Evolutionary conservation across 108 stramenopile species (phyloP).

Genomic region (Cyclotella cryptica): DNA sequence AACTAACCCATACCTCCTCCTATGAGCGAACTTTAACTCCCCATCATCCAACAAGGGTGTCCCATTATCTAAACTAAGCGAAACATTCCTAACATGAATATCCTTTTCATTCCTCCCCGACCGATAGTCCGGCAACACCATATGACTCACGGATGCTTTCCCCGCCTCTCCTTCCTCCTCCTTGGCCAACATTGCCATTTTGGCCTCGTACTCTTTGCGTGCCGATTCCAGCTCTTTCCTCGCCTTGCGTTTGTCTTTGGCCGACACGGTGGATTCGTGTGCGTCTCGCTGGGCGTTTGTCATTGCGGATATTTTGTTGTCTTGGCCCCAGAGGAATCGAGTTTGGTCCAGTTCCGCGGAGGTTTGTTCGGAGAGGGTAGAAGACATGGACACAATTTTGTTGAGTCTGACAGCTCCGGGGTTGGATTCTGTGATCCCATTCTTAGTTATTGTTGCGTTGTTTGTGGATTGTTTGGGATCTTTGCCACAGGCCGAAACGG

Average conservation of each 20-base stretch:
- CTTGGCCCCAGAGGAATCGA: conserved; percentile 74
- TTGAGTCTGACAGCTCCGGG: conserved; percentile 66
- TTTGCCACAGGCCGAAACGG: conserved; percentile 14
- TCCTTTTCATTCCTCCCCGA: conserved; percentile 84
- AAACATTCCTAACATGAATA: conserved; percentile 84
- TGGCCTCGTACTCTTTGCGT: conserved; percentile 66
- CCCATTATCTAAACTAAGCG: conserved; percentile 85
- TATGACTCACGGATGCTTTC: conserved; percentile 73
- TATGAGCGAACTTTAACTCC: conserved; percentile 92
- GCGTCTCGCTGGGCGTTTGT: conserved; percentile 79
- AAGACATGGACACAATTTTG: conserved; percentile 70
- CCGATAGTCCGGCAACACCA: conserved; percentile 85
- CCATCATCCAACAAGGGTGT: conserved; percentile 90
- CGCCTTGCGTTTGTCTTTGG: conserved; percentile 82
- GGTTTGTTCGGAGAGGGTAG: conserved; percentile 58
- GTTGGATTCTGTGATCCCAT: conserved; percentile 9
- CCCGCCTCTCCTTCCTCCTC: conserved; percentile 63
- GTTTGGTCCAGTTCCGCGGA: conserved; percentile 66
- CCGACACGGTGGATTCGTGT: conserved; percentile 62
- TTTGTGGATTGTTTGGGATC: not conserved
- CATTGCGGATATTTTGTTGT: conserved; percentile 69
- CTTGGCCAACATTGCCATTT: conserved; percentile 44
- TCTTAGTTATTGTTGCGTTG: conserved; percentile 12
- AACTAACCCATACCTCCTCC: conserved; percentile 76
- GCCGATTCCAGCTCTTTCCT: conserved; percentile 76